Conservation (phyloP, 805 yeast genomes). For the Candida adriatica region DNA sequence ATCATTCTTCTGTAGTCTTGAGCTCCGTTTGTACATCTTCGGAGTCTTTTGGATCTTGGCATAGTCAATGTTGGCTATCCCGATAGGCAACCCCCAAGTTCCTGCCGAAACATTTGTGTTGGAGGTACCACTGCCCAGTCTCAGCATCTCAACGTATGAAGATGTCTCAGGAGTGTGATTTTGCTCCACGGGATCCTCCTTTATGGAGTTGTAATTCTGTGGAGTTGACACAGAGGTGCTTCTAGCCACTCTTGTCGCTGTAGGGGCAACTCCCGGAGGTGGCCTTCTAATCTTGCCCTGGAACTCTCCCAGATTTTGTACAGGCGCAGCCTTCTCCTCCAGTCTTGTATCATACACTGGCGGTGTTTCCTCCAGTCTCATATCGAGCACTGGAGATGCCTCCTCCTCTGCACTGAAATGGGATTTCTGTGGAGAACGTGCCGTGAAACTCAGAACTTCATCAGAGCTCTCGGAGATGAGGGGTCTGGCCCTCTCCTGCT, state of each 20-base stretch:
- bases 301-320: constrained; percentile 16
- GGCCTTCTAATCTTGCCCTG: constrained; percentile 26
- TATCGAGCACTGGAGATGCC: constrained; percentile 3
- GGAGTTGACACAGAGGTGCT: constrained; percentile 26
- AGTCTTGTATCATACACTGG: constrained; percentile 33
- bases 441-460: constrained; percentile 28
- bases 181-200: constrained; percentile 8
- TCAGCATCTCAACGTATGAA: constrained; percentile 38
- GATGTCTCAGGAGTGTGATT: constrained; percentile 42
- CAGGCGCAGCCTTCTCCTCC: constrained; percentile 27
- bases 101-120: constrained; percentile 40
- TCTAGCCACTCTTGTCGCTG: constrained; percentile 30
- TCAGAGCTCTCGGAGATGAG: constrained; percentile 16
- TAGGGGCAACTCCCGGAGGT: constrained; percentile 30
- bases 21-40: constrained; percentile 12
- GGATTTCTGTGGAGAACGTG: constrained; percentile 27
- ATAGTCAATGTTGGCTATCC: constrained; percentile 42
- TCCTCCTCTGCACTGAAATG: constrained; percentile 21
- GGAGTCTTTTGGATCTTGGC: constrained; percentile 10
- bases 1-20: constrained; percentile 29
- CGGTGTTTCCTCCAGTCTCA: constrained; percentile 4
- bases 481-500: no score
- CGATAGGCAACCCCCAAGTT: constrained; percentile 46
- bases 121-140: constrained; percentile 42
- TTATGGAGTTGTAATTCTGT: constrained; percentile 13